phyloP scores from a whole-genome alignment of 2,329 filamentous ascomycete genomes.

The Colletotrichum sp. region DNA sequence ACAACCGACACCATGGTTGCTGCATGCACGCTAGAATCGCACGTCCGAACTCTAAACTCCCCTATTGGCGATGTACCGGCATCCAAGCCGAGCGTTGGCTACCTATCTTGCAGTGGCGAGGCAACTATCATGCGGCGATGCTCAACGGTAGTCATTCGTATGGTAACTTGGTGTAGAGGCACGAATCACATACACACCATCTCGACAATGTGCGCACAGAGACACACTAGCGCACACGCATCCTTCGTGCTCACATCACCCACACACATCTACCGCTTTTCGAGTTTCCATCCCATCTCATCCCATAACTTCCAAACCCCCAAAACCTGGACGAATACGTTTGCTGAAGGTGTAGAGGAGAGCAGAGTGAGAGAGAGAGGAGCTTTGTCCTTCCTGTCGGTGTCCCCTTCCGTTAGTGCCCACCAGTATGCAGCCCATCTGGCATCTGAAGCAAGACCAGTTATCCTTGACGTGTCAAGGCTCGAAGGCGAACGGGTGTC shows the following conservation, averaged over 20 bases:
- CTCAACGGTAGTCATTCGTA: neutral
- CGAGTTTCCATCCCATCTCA: neutral
- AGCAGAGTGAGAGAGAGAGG: neutral
- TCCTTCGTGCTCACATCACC: neutral
- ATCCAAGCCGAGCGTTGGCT: neutral
- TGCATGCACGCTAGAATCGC: neutral
- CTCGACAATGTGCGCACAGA: neutral
- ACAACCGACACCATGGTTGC: neutral
- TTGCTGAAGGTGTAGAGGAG: neutral
- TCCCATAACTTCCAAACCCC: neutral
- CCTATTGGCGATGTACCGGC: neutral
- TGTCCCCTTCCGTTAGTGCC: neutral
- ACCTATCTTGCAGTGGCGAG: neutral
- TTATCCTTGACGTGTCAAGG: conserved; percentile 13
- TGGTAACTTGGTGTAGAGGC: neutral
- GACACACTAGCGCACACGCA: neutral
- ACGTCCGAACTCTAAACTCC: neutral
- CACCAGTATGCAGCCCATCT: neutral
- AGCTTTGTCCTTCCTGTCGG: neutral
- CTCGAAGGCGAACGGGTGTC: conserved; percentile 3
- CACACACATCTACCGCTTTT: neutral
- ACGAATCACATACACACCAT: neutral
- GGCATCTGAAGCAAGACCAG: neutral
- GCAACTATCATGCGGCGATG: neutral
- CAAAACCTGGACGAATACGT: neutral